phyloP scores from a whole-genome alignment of 768 basidiomycete genomes.

The Flagelloscypha sp. region DNA sequence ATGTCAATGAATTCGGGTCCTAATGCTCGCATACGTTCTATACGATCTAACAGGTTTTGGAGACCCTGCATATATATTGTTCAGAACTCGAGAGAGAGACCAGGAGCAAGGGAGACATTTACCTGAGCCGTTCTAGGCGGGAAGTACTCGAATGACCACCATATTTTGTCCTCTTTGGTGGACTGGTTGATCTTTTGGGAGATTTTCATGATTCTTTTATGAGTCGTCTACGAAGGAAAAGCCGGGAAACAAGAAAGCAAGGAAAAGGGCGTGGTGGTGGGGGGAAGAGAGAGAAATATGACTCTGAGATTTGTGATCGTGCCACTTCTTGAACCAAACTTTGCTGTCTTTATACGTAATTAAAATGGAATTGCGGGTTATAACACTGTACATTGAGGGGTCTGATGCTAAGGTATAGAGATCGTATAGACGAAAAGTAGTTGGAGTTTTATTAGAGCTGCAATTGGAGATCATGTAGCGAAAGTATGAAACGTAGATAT shows the following conservation, averaged over 20 bases:
- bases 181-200: constrained; percentile 88
- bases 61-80: constrained; percentile 52
- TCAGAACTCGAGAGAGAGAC: constrained; percentile 1
- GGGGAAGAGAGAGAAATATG: neutral
- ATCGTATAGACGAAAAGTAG: too few species aligned
- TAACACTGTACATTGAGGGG: neutral
- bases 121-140: constrained; percentile 94
- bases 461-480: too few species aligned
- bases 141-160: constrained; percentile 99
- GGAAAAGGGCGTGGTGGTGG: constrained; percentile 11
- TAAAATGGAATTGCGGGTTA: neutral
- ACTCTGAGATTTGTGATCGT: neutral
- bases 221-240: constrained; percentile 17
- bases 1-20: constrained; percentile 99
- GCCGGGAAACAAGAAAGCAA: constrained; percentile 14
- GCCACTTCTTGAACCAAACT: neutral
- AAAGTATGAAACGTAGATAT: too few species aligned
- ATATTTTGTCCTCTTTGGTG: constrained; percentile 74
- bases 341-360: too few species aligned
- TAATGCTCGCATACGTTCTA: constrained; percentile 92
- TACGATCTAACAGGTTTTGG: constrained; percentile 95
- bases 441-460: too few species aligned
- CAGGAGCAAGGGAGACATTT: constrained; percentile 10
- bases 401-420: too few species aligned
- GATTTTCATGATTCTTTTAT: constrained; percentile 66